A percentile compares a stretch with the other conserved stretches of the same genome.
Conservation (phyloP, 768 basidiomycete genomes). For the Phallus indusiatus region DNA sequence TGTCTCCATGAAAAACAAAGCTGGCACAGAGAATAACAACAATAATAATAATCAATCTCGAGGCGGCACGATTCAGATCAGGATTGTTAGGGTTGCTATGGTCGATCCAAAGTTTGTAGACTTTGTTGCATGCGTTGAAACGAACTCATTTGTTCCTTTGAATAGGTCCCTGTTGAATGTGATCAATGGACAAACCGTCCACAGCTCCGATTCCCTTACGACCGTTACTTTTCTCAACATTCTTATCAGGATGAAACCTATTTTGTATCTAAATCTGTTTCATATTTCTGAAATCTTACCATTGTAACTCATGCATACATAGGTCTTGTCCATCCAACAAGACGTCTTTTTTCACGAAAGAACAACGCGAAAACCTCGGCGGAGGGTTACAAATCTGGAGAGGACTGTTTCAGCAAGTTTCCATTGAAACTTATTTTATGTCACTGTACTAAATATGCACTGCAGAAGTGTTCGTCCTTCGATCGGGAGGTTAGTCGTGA, state of each 20-base stretch:
- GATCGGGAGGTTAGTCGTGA: constrained; percentile 17
- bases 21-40: background rate
- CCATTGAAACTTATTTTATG: background rate
- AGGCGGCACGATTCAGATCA: background rate
- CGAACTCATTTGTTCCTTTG: background rate
- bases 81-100: background rate
- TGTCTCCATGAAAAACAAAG: background rate
- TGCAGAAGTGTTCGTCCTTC: constrained; percentile 15
- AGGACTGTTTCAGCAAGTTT: constrained; percentile 5
- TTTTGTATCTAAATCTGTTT: background rate
- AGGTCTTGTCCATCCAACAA: constrained; percentile 6
- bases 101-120: constrained; percentile 4
- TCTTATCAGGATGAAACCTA: constrained; percentile 6
- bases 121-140: background rate
- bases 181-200: background rate
- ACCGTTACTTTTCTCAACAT: background rate
- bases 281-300: background rate
- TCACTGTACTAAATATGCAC: background rate
- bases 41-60: background rate
- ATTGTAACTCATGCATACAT: background rate
- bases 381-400: constrained; percentile 5
- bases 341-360: constrained; percentile 3
- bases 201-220: constrained; percentile 1
- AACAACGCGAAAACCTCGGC: background rate
- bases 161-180: background rate